phyloP scores from a whole-genome alignment of 345 rosid species.

The Pugionium cornutum region DNA sequence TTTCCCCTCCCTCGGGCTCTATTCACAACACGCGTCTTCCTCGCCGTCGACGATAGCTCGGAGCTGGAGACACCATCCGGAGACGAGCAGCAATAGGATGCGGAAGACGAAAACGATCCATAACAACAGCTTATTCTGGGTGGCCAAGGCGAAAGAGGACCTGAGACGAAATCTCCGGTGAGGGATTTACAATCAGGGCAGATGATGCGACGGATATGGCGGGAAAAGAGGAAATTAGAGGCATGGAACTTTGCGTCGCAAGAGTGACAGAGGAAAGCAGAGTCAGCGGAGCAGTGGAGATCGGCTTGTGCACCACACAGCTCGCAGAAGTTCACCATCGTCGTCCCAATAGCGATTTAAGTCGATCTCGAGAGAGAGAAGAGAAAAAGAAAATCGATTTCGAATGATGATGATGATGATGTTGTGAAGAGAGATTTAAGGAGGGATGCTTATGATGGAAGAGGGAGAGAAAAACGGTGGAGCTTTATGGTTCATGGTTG shows the following conservation, averaged over 20 bases:
- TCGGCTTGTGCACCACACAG: constrained; percentile 32
- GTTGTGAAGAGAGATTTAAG: constrained; percentile 20
- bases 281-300: constrained; percentile 41
- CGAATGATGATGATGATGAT: not conserved
- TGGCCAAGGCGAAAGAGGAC: constrained; percentile 29
- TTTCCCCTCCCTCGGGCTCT: constrained; percentile 1
- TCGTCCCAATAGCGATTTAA: not conserved
- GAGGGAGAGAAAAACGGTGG: constrained; percentile 22
- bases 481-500: constrained; percentile 28
- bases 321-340: constrained; percentile 32
- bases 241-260: constrained; percentile 37
- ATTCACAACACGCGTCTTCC: constrained; percentile 7
- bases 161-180: constrained; percentile 35
- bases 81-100: constrained; percentile 31
- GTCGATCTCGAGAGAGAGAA: constrained; percentile 3
- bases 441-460: constrained; percentile 9
- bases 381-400: not conserved
- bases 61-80: constrained; percentile 30
- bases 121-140: constrained; percentile 7
- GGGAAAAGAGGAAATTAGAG: constrained; percentile 40
- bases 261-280: constrained; percentile 39
- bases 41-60: constrained; percentile 28
- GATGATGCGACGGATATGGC: constrained; percentile 40
- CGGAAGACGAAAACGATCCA: constrained; percentile 5
- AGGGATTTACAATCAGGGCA: constrained; percentile 38